A percentile compares a stretch with the other conserved stretches of the same genome.
Conservation (phyloP, 2,329 filamentous ascomycete species). For the Celoporthe dispersa region DNA sequence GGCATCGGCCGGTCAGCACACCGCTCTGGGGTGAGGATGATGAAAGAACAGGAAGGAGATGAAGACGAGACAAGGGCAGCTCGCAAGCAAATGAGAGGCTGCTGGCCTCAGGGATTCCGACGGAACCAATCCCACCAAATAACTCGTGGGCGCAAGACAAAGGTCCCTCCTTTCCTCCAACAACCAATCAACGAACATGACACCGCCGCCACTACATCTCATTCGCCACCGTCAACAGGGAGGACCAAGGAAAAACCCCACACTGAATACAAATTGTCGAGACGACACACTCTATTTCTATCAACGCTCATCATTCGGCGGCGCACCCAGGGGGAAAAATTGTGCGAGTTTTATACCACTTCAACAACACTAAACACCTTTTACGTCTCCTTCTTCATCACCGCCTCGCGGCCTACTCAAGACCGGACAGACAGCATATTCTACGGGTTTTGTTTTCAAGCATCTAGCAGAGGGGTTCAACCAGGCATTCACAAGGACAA, state of each 20-base stretch:
- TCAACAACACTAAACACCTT: constrained; percentile 24
- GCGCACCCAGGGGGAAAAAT: constrained; percentile 26
- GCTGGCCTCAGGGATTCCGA: constrained; percentile 1
- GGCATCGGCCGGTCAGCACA: constrained; percentile 27
- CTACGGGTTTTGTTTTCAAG: constrained; percentile 19
- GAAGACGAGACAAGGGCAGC: constrained; percentile 7
- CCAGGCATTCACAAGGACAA: constrained; percentile 11
- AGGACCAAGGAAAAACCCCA: neutral
- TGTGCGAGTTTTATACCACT: constrained; percentile 22
- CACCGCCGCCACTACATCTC: neutral
- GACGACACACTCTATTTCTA: constrained; percentile 7
- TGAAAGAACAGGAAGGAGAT: neutral
- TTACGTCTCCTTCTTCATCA: constrained; percentile 20
- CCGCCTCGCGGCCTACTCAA: constrained; percentile 5
- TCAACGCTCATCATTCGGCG: constrained; percentile 19
- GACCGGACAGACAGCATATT: constrained; percentile 9
- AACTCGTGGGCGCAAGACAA: constrained; percentile 14
- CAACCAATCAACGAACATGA: neutral
- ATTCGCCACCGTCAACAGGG: constrained; percentile 2
- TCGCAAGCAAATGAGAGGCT: constrained; percentile 12
- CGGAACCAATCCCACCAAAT: constrained; percentile 9
- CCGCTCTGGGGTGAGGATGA: constrained; percentile 4
- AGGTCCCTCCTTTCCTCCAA: neutral
- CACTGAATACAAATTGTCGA: constrained; percentile 13
- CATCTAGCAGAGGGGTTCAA: constrained; percentile 24